Percentiles rank a stretch among this genome's conserved stretches.
These are phyloP conservation scores for Phlebiopsis gigantea DNA, from an alignment of 768 basidiomycete species.

Conservation along the genomic window DNA sequence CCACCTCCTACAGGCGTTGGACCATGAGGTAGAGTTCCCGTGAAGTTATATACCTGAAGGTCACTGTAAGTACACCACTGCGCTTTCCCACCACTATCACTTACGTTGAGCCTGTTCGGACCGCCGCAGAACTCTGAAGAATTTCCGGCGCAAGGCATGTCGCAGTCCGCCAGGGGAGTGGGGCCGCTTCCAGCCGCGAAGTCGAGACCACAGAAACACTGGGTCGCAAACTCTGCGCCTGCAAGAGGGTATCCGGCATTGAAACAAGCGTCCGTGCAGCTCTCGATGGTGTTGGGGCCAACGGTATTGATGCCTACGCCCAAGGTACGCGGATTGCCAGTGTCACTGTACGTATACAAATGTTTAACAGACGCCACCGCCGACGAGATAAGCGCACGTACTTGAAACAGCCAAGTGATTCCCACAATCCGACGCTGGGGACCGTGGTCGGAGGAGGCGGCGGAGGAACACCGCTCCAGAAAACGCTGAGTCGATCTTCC, in stretches of 20 bases:
- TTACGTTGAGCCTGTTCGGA: constrained; percentile 53
- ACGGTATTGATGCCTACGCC: constrained; percentile 28
- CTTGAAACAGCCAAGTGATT: constrained; percentile 73
- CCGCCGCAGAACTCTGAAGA: constrained; percentile 68
- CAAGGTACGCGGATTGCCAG: constrained; percentile 28
- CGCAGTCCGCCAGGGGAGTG: constrained; percentile 48
- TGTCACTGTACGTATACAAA: constrained; percentile 26
- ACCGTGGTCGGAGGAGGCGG: constrained; percentile 51
- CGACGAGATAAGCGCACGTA: constrained; percentile 23
- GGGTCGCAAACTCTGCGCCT: constrained; percentile 36
- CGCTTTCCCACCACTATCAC: not conserved
- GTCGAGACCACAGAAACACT: constrained; percentile 39
- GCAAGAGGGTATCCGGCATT: constrained; percentile 38
- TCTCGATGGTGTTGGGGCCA: constrained; percentile 47
- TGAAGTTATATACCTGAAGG: constrained; percentile 54
- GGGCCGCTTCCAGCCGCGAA: constrained; percentile 44
- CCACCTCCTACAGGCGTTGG: constrained; percentile 15
- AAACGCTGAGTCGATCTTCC: constrained; percentile 47
- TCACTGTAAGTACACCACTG: not conserved
- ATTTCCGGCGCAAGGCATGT: constrained; percentile 63
- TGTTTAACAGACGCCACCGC: not conserved
- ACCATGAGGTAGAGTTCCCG: constrained; percentile 46
- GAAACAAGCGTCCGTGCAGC: constrained; percentile 60
- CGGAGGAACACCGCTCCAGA: constrained; percentile 53
- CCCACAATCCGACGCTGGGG: constrained; percentile 56